Percentiles rank a stretch among this genome's conserved stretches.
Evolutionary conservation across 2,329 filamentous ascomycete genomes (phyloP).

Genomic region (Penicillium palitans): DNA sequence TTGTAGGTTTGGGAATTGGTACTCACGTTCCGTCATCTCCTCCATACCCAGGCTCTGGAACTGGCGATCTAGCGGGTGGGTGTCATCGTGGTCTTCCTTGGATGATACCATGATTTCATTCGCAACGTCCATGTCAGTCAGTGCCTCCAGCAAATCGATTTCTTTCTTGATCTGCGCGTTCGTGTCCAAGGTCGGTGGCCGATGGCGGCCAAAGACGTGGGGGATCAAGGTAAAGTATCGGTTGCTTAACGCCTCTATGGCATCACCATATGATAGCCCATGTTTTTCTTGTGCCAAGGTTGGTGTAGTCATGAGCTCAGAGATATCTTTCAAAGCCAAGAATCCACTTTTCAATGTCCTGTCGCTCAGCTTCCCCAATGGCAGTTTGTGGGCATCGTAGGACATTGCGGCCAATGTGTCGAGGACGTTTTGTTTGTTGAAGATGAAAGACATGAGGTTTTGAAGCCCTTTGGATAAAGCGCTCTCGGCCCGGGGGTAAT

Average conservation of each 20-base stretch:
- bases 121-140: constrained; percentile 83
- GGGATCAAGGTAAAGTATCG: constrained; percentile 80
- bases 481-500: constrained; percentile 51
- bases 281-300: constrained; percentile 50
- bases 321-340: constrained; percentile 72
- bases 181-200: constrained; percentile 66
- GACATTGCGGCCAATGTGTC: constrained; percentile 49
- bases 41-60: constrained; percentile 70
- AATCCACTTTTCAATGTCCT: constrained; percentile 73
- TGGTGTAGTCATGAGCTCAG: constrained; percentile 62
- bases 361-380: constrained; percentile 81
- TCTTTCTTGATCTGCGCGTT: constrained; percentile 67
- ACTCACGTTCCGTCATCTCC: constrained; percentile 67
- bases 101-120: constrained; percentile 72
- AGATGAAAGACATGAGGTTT: constrained; percentile 75
- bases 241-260: constrained; percentile 69
- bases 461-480: constrained; percentile 63
- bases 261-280: constrained; percentile 37
- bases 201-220: constrained; percentile 72
- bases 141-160: constrained; percentile 74
- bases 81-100: constrained; percentile 49
- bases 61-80: constrained; percentile 70
- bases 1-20: too few relatives aligned
- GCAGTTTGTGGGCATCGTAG: constrained; percentile 65
- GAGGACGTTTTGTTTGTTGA: constrained; percentile 72